Evolutionary conservation across 169 alveolate species (phyloP).

Genomic region (Plasmodium coatneyi): DNA sequence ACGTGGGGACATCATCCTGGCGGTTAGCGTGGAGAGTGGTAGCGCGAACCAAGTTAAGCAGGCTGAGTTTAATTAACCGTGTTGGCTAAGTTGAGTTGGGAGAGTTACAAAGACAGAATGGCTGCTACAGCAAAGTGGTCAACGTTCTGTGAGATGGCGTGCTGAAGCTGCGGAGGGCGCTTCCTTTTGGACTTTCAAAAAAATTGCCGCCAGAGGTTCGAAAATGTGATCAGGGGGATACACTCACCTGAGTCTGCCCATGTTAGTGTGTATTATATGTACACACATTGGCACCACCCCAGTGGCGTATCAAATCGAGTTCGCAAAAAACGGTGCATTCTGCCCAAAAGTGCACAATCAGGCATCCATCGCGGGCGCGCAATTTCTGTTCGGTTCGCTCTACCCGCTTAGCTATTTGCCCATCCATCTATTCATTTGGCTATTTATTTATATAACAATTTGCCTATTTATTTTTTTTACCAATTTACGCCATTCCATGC

Average conservation of each 20-base stretch:
- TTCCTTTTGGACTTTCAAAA: background rate
- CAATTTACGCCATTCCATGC: background rate
- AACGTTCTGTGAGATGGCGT: background rate
- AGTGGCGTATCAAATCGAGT: background rate
- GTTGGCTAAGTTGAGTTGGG: background rate
- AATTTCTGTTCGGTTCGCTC: background rate
- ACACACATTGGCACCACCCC: background rate
- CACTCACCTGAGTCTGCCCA: background rate
- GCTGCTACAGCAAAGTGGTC: background rate
- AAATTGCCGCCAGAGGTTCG: background rate
- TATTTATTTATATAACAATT: too few species aligned
- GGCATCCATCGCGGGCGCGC: background rate
- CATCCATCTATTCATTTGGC: background rate
- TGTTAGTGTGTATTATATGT: background rate
- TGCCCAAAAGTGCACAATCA: background rate
- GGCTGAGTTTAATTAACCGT: background rate
- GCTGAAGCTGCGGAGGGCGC: background rate
- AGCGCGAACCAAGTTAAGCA: background rate
- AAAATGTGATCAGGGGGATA: background rate
- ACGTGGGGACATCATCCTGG: background rate
- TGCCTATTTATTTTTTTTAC: background rate
- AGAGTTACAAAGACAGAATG: background rate
- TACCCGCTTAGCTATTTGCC: background rate
- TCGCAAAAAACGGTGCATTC: background rate
- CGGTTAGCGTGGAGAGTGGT: too few species aligned